phyloP scores from a whole-genome alignment of 2,329 filamentous ascomycete genomes.

The Colletotrichum paranaense region DNA sequence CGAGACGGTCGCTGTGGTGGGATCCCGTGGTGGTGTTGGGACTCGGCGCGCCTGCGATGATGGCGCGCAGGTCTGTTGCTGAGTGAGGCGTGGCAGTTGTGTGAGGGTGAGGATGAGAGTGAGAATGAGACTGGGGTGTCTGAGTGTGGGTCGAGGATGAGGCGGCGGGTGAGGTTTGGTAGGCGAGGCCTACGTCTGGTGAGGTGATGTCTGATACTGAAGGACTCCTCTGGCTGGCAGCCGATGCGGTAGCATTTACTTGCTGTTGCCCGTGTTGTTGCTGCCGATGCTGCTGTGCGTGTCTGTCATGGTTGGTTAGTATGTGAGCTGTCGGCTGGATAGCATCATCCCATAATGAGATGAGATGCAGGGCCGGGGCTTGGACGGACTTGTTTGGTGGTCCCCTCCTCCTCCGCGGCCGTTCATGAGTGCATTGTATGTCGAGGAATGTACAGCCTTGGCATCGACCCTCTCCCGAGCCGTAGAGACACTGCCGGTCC shows the following conservation, averaged over 20 bases:
- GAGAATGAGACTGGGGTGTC: neutral
- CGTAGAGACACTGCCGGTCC: slow-evolving; percentile 36
- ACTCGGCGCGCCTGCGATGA: slow-evolving; percentile 24
- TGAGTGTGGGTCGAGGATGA: slow-evolving; percentile 1
- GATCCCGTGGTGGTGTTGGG: slow-evolving; percentile 1
- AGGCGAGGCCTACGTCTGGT: slow-evolving; percentile 12
- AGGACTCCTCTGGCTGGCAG: neutral
- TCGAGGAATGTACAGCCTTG: slow-evolving; percentile 40
- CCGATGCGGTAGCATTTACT: neutral
- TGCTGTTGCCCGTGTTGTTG: neutral
- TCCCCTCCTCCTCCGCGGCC: slow-evolving; percentile 42
- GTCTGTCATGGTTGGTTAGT: slow-evolving; percentile 20
- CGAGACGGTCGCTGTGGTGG: slow-evolving; percentile 8
- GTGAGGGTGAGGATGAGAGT: neutral
- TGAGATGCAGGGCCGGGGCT: neutral
- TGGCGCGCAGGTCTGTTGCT: slow-evolving; percentile 22
- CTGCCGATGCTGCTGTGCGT: neutral
- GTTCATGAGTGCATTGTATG: slow-evolving; percentile 42
- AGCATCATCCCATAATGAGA: neutral
- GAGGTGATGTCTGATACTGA: slow-evolving; percentile 23
- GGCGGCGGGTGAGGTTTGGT: slow-evolving; percentile 16
- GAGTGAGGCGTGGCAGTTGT: neutral
- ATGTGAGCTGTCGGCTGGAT: neutral
- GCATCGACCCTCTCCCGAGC: slow-evolving; percentile 31
- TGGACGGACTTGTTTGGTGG: slow-evolving; percentile 40